A percentile compares a stretch with the other conserved stretches of the same genome.
These are phyloP conservation scores for Xylaria sp. DNA, from an alignment of 2,329 filamentous ascomycete genomes.

Conservation along the genomic window DNA sequence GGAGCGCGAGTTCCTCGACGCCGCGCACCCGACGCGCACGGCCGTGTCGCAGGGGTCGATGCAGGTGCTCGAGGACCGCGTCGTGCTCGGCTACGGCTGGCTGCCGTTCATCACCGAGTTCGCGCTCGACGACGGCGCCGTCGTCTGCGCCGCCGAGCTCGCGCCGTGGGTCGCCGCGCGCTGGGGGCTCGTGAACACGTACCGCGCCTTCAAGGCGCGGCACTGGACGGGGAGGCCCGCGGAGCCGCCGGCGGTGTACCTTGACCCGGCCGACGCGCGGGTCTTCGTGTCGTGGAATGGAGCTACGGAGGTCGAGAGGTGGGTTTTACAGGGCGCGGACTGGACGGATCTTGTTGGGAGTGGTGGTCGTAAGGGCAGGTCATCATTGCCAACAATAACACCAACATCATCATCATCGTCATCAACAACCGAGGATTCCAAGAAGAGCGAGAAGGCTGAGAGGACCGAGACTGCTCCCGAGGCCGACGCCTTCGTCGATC, in stretches of 20 bases:
- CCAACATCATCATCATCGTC: too few species aligned
- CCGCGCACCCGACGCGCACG: conserved; percentile 40
- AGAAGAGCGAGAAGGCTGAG: too few species aligned
- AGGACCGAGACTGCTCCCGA: too few species aligned
- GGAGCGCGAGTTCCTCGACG: conserved; percentile 56
- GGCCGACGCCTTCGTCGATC: conserved; percentile 16
- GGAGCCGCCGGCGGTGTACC: conserved; percentile 32
- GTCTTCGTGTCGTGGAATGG: conserved; percentile 60
- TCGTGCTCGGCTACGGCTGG: conserved; percentile 67
- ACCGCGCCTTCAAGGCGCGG: conserved; percentile 63
- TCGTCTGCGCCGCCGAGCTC: conserved; percentile 60
- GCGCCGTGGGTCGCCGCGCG: conserved; percentile 56
- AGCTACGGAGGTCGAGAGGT: conserved; percentile 53
- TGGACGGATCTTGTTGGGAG: conserved; percentile 29
- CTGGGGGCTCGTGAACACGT: conserved; percentile 56
- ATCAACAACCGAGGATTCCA: too few species aligned
- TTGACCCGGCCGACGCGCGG: conserved; percentile 30
- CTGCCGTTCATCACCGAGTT: conserved; percentile 61
- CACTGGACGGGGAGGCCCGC: conserved; percentile 57
- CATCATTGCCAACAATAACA: too few species aligned
- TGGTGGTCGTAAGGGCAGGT: neutral
- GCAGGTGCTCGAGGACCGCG: conserved; percentile 60
- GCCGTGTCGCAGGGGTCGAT: conserved; percentile 59
- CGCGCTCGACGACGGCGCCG: conserved; percentile 57
- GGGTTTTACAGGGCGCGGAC: conserved; percentile 39